These are phyloP conservation scores for Saksenaea vasiformis DNA, from an alignment of 371 early-diverging fungal genomes.

Conservation along the genomic window DNA sequence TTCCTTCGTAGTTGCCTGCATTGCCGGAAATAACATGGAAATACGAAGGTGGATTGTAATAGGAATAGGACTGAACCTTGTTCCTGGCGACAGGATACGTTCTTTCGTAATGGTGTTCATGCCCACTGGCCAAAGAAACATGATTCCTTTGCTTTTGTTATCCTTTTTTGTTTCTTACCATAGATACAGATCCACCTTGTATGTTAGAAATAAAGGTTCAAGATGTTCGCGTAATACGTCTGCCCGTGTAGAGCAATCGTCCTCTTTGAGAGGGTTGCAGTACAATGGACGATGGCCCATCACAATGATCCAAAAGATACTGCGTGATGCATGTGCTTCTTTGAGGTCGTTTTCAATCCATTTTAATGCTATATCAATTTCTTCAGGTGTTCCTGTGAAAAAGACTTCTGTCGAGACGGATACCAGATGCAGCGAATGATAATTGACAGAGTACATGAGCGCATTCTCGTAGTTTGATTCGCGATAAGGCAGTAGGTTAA, in stretches of 20 bases:
- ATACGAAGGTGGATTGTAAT: conserved; percentile 28
- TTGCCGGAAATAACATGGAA: conserved; percentile 33
- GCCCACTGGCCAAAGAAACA: conserved; percentile 28
- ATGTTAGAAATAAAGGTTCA: conserved; percentile 13
- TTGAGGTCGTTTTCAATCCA: conserved; percentile 32
- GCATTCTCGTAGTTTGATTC: conserved; percentile 22
- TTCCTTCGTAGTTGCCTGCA: conserved; percentile 30
- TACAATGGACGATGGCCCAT: conserved; percentile 28
- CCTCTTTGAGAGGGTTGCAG: conserved; percentile 14
- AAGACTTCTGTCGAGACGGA: conserved; percentile 23
- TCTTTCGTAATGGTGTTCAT: conserved; percentile 33
- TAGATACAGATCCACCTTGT: conserved; percentile 22
- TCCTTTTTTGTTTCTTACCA: conserved; percentile 8
- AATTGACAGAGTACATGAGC: conserved; percentile 23
- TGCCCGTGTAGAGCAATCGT: conserved; percentile 10
- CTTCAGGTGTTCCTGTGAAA: conserved; percentile 18
- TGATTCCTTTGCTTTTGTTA: not conserved
- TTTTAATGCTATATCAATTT: conserved; percentile 19
- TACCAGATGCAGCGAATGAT: conserved; percentile 24
- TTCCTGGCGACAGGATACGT: conserved; percentile 25
- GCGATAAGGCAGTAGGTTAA: conserved; percentile 18
- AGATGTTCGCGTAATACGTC: conserved; percentile 18
- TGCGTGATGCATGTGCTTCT: conserved; percentile 11
- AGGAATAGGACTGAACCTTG: conserved; percentile 4
- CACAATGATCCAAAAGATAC: conserved; percentile 28